Percentiles rank a stretch among this genome's conserved stretches.
Conservation (phyloP, 2,329 filamentous ascomycete species). For the Ramichloridium luteum region DNA sequence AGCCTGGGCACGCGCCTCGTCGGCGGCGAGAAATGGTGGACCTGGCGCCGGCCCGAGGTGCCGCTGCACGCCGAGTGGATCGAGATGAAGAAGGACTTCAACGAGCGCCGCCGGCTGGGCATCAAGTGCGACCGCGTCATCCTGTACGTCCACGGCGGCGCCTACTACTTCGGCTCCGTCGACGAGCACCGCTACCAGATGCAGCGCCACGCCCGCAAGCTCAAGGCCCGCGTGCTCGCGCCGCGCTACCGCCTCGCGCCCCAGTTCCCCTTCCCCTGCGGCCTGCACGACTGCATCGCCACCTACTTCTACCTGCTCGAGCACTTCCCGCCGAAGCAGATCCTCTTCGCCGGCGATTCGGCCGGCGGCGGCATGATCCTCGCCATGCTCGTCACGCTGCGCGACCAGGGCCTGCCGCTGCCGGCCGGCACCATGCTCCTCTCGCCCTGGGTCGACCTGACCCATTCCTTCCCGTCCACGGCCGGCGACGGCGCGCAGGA, state of each 20-base stretch:
- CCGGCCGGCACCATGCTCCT: constrained; percentile 85
- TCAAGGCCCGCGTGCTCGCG: constrained; percentile 80
- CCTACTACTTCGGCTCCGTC: constrained; percentile 89
- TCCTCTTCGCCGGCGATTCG: constrained; percentile 82
- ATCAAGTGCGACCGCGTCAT: constrained; percentile 60
- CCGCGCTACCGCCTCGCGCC: constrained; percentile 76
- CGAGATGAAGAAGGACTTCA: constrained; percentile 77
- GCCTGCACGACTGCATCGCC: constrained; percentile 77
- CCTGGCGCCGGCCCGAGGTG: constrained; percentile 60
- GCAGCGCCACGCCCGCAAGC: constrained; percentile 86
- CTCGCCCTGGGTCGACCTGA: constrained; percentile 91
- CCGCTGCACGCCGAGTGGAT: constrained; percentile 82
- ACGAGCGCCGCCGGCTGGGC: constrained; percentile 50
- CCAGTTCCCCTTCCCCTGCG: constrained; percentile 92
- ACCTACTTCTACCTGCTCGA: constrained; percentile 74
- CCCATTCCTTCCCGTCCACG: constrained; percentile 91
- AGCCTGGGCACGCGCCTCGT: constrained; percentile 59
- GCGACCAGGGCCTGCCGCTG: constrained; percentile 70
- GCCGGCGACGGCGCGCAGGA: constrained; percentile 59
- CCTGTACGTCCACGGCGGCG: constrained; percentile 87
- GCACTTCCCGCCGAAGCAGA: constrained; percentile 63
- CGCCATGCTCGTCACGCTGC: constrained; percentile 62
- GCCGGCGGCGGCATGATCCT: constrained; percentile 86
- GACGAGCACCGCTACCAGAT: constrained; percentile 98
- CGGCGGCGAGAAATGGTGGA: constrained; percentile 79